Evolutionary conservation across 768 basidiomycete species (phyloP).

Genomic region (Lactifluus subvellereus): DNA sequence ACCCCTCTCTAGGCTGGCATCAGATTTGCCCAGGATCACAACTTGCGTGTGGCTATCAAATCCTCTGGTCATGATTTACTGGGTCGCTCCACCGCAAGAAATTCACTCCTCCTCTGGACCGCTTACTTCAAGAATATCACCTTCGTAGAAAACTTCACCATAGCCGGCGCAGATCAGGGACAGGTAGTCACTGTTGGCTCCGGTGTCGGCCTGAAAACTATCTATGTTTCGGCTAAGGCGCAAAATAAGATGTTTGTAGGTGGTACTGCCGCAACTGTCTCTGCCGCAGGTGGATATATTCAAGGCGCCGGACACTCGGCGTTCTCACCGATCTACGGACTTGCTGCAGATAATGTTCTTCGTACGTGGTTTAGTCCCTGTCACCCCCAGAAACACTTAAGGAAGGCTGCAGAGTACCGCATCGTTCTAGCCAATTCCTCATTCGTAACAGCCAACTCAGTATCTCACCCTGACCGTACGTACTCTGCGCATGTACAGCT

Average conservation of each 20-base stretch:
- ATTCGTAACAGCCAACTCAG: background rate
- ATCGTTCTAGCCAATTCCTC: conserved; percentile 14
- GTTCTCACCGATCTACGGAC: conserved; percentile 25
- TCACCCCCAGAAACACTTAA: background rate
- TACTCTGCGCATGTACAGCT: background rate
- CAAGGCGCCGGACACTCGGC: conserved; percentile 29
- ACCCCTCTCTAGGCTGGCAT: background rate
- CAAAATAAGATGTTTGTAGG: background rate
- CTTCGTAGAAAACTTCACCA: background rate
- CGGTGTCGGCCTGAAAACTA: background rate
- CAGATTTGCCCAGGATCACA: background rate
- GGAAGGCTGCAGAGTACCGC: background rate
- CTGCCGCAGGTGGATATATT: conserved; percentile 25
- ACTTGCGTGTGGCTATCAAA: background rate
- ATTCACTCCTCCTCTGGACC: conserved; percentile 39
- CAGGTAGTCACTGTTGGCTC: conserved; percentile 18
- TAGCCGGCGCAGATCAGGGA: conserved; percentile 24
- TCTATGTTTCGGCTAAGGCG: background rate
- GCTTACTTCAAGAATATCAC: conserved; percentile 34
- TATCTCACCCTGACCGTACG: conserved; percentile 14
- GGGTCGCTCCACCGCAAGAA: conserved; percentile 32
- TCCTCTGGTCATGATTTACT: background rate
- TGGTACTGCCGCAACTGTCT: conserved; percentile 24
- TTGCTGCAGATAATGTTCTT: conserved; percentile 27
- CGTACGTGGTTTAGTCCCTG: conserved; percentile 9